Evolutionary conservation across 1,139 yeast genomes (phyloP).

Genomic region (Yamadazyma trypodendri): DNA sequence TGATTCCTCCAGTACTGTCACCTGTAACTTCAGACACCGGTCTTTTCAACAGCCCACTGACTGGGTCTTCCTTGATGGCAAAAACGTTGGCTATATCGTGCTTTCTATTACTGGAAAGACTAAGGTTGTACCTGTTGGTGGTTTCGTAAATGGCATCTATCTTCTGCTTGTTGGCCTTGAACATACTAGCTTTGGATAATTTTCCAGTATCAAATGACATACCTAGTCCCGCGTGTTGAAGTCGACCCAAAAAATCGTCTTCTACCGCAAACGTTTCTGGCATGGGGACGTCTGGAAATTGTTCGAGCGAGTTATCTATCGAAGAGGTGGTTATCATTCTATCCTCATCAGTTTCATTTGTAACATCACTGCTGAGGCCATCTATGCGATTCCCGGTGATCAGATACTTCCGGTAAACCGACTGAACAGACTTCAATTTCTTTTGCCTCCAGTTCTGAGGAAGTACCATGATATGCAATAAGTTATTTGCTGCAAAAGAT

Average conservation of each 20-base stretch:
- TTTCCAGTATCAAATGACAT: too few relatives aligned
- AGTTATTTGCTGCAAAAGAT: too few relatives aligned
- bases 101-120: background rate
- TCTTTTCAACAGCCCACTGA: background rate
- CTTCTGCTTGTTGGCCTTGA: slow-evolving; percentile 3
- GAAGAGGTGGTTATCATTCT: slow-evolving; percentile 13
- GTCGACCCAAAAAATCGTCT: too few relatives aligned
- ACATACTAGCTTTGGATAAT: background rate
- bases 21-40: background rate
- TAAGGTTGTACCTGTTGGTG: background rate
- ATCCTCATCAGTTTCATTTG: slow-evolving; percentile 1
- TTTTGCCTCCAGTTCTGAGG: too few relatives aligned
- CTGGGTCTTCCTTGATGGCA: background rate
- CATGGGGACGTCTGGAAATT: background rate
- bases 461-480: too few relatives aligned
- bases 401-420: background rate
- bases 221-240: too few relatives aligned
- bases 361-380: slow-evolving; percentile 1
- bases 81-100: slow-evolving; percentile 2
- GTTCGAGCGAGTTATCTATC: slow-evolving; percentile 7
- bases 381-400: background rate
- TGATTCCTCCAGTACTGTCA: too few relatives aligned
- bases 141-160: slow-evolving; percentile 3
- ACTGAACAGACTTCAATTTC: too few relatives aligned
- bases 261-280: too few relatives aligned